phyloP scores from a whole-genome alignment of 768 basidiomycete species.

The Auriscalpium orientale region DNA sequence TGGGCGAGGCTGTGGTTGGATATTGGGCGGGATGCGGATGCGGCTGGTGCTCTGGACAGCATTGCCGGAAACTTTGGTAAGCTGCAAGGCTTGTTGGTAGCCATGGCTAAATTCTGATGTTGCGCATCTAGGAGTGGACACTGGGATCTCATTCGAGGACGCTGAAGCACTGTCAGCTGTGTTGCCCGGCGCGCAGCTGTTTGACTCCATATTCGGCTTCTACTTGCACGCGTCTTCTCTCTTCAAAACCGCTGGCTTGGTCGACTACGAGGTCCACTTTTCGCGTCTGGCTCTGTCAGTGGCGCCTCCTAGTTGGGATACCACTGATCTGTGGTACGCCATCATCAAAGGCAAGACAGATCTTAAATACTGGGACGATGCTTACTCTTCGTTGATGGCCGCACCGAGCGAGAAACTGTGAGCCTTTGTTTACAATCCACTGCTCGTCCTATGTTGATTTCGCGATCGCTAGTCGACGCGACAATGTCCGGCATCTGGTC shows the following conservation, averaged over 20 bases:
- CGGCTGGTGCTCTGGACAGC: constrained; percentile 62
- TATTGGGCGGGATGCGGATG: constrained; percentile 64
- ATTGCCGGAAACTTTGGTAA: constrained; percentile 70
- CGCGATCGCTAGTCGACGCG: constrained; percentile 54
- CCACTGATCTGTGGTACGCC: constrained; percentile 68
- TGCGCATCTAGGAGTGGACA: constrained; percentile 33
- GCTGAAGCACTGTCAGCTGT: constrained; percentile 44
- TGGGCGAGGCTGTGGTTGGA: constrained; percentile 59
- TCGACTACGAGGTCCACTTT: constrained; percentile 64
- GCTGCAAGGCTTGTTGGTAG: constrained; percentile 17
- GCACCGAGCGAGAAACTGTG: constrained; percentile 55
- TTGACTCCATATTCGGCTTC: constrained; percentile 61
- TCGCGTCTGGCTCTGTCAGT: constrained; percentile 75
- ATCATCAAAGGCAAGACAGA: constrained; percentile 72
- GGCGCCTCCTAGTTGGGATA: constrained; percentile 44
- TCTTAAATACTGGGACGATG: constrained; percentile 74
- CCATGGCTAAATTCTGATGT: constrained; percentile 3
- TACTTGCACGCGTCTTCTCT: constrained; percentile 72
- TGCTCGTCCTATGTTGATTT: not conserved
- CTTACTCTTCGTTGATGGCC: constrained; percentile 71
- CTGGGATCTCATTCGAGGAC: constrained; percentile 50
- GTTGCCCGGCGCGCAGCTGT: constrained; percentile 48
- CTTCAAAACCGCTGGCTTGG: constrained; percentile 52
- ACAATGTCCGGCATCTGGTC: constrained; percentile 74
- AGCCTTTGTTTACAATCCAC: constrained; percentile 25